phyloP scores from a whole-genome alignment of 371 early-diverging fungal species.

The Smittium mucronatum region DNA sequence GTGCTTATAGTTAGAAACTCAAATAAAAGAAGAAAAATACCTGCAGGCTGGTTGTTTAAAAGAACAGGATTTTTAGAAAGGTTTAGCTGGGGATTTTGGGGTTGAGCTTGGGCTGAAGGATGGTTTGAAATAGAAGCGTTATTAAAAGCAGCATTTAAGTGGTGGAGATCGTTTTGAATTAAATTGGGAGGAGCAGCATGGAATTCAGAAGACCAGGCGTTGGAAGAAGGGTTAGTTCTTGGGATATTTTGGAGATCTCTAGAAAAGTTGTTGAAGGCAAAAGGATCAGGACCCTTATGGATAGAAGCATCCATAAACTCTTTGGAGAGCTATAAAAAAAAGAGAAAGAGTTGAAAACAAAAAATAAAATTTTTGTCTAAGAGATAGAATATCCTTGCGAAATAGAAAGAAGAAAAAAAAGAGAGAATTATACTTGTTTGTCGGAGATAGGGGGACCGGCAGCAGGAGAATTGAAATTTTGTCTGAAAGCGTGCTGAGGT shows the following conservation, averaged over 20 bases:
- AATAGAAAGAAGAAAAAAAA: too few species aligned
- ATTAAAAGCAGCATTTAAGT: conserved; percentile 46
- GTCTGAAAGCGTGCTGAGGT: conserved; percentile 42
- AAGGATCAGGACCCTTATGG: conserved; percentile 18
- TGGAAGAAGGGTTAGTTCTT: conserved; percentile 21
- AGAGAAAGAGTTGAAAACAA: background rate
- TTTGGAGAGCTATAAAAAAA: conserved; percentile 14
- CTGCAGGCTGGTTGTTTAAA: too few species aligned
- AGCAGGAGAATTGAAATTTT: conserved; percentile 28
- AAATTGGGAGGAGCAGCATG: conserved; percentile 11
- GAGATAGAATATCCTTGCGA: too few species aligned
- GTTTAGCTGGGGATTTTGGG: too few species aligned
- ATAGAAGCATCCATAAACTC: conserved; percentile 15
- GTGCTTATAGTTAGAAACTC: too few species aligned
- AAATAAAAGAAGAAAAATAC: too few species aligned
- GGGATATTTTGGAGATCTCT: conserved; percentile 27
- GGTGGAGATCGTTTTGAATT: conserved; percentile 30
- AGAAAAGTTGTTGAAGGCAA: conserved; percentile 34
- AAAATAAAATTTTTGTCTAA: background rate
- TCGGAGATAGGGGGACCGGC: conserved; percentile 23
- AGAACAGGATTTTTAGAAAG: too few species aligned
- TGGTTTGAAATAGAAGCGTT: conserved; percentile 15
- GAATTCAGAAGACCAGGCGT: conserved; percentile 58
- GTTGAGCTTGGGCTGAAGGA: conserved; percentile 21
- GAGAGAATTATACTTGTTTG: conserved; percentile 15